These are phyloP conservation scores for Mangifera indica DNA, from an alignment of 345 rosid species.

Conservation along the genomic window DNA sequence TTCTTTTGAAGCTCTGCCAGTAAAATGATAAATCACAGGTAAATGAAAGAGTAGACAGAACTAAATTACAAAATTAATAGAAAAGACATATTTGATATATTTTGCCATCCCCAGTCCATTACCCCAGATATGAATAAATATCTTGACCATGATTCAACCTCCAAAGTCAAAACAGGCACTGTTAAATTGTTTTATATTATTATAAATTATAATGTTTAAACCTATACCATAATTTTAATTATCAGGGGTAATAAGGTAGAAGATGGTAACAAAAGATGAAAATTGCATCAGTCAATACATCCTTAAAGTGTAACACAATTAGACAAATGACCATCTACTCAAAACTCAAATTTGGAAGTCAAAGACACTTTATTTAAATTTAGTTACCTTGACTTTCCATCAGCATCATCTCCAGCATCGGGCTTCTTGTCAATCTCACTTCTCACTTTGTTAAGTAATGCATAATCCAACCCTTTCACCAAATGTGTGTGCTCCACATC, in stretches of 20 bases:
- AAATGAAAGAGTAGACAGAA: neutral
- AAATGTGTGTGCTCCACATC: constrained; percentile 98
- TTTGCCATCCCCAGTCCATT: neutral
- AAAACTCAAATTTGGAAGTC: neutral
- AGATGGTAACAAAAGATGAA: neutral
- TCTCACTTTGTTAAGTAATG: constrained; percentile 80
- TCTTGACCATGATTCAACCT: neutral
- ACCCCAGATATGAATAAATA: neutral
- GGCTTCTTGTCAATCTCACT: constrained; percentile 94
- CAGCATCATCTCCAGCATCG: constrained; percentile 63
- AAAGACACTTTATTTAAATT: neutral
- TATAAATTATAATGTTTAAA: neutral
- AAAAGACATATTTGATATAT: neutral
- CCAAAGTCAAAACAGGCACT: neutral
- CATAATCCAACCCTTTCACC: constrained; percentile 97
- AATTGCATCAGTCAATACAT: neutral
- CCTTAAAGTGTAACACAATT: neutral
- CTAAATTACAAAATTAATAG: constrained; percentile 7
- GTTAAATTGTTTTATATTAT: neutral
- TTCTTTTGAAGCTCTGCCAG: constrained; percentile 60
- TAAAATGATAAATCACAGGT: neutral
- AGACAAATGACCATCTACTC: neutral
- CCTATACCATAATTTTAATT: neutral
- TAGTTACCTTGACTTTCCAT: constrained; percentile 64
- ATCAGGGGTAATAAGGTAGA: neutral